Evolutionary conservation across 108 stramenopile genomes (phyloP).

Genomic region (Craspedostauros australis): DNA sequence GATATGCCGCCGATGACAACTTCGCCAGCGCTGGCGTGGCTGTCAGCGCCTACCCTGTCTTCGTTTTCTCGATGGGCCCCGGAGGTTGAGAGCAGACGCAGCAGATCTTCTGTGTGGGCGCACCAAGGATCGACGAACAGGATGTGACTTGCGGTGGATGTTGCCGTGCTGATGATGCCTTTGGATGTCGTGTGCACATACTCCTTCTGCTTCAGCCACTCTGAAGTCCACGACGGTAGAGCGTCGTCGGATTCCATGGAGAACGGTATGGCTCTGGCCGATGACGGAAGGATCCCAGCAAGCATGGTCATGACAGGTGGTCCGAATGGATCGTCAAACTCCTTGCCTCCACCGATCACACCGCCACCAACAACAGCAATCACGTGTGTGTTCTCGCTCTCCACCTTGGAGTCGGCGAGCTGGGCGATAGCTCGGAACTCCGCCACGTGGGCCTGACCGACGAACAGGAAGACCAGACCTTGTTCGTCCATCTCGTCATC

Average conservation of each 20-base stretch:
- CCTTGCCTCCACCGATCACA: background rate
- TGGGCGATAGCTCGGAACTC: background rate
- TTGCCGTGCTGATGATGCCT: background rate
- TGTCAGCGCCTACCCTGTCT: background rate
- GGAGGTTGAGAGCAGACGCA: background rate
- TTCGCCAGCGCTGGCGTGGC: too few relatives aligned
- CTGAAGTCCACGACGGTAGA: background rate
- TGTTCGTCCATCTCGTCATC: too few relatives aligned
- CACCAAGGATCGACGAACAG: slow-evolving; percentile 6
- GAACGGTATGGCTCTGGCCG: background rate
- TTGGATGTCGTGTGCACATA: background rate
- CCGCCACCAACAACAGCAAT: background rate
- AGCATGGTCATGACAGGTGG: background rate
- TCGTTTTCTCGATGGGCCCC: slow-evolving; percentile 9
- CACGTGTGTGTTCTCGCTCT: background rate
- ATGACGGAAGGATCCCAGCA: background rate
- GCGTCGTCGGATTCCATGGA: background rate
- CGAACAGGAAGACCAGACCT: background rate
- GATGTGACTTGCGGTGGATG: background rate
- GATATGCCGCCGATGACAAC: too few relatives aligned
- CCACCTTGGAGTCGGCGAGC: background rate
- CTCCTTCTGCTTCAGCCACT: background rate
- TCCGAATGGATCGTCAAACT: background rate
- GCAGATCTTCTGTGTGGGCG: background rate
- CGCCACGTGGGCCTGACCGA: background rate